These are phyloP conservation scores for Cenchrus fungigraminus DNA, from an alignment of 176 grass and related monocot species.

Conservation along the genomic window DNA sequence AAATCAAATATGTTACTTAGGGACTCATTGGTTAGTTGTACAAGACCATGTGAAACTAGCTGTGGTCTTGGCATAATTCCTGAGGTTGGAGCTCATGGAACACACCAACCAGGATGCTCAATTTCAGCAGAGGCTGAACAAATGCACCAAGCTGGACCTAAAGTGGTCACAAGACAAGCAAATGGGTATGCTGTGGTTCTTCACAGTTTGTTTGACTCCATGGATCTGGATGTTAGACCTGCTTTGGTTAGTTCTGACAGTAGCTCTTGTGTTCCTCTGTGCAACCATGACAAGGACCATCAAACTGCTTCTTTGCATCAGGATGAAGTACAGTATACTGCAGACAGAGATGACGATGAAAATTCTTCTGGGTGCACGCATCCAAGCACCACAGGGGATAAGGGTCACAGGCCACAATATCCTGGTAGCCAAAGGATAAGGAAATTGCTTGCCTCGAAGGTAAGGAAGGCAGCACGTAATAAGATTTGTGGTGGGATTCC, in stretches of 20 bases:
- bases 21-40: constrained; percentile 23
- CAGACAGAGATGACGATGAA: constrained; percentile 75
- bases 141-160: constrained; percentile 40
- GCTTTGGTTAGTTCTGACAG: constrained; percentile 62
- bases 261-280: constrained; percentile 63
- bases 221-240: constrained; percentile 53
- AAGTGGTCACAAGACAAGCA: constrained; percentile 29
- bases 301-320: constrained; percentile 42
- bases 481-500: constrained; percentile 47
- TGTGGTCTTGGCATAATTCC: constrained; percentile 43
- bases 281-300: constrained; percentile 40
- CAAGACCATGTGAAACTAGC: constrained; percentile 14
- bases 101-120: constrained; percentile 10
- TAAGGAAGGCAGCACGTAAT: constrained; percentile 64
- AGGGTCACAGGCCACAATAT: constrained; percentile 44
- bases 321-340: constrained; percentile 47
- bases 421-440: constrained; percentile 65
- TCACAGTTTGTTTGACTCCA: constrained; percentile 45
- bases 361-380: constrained; percentile 61
- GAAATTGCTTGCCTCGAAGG: constrained; percentile 68
- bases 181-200: constrained; percentile 35
- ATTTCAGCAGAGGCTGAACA: constrained; percentile 40
- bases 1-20: constrained; percentile 47
- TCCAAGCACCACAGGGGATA: constrained; percentile 50
- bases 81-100: constrained; percentile 44